Evolutionary conservation across 495 filamentous ascomycete genomes (phyloP), one percentile per base, ranked within the genome.

Genomic region (Penicillium manginii): DNA sequence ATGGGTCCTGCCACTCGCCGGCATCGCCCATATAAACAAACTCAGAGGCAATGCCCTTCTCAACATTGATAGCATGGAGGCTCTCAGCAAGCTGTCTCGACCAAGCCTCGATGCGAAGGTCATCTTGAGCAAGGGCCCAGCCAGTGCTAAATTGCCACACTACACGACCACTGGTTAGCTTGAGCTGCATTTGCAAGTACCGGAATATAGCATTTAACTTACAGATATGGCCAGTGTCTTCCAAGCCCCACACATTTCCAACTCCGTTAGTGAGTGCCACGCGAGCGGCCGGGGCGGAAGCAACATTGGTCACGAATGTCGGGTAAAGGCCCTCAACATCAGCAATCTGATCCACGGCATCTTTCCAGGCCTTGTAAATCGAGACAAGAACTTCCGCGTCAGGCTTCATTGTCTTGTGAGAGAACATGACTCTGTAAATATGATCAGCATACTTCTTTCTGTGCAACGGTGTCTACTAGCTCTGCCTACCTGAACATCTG

Each of bases 231-330:
- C 63, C 60, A 50, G 70, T 62, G 11, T 50, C 60, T 19, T 58
- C 54, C 1, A 70, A 55, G 37, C 76, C 77, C 75, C 75, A 78
- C 42, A 83, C 60, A 50, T 80, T 69, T 26, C 78, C 78, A 33
- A 73, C 39, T 4, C 63, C 58, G 23, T 68, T 73, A 23, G 52
- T 63, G 40, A 57, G 55, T 17, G 52, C 65, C 2, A 67, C 65
- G 0, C 61, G 53, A 0, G 48, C 50, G 6, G 67, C 60, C 8
- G 46, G 18, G 1, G 65, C 42, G 26, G 67, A 50, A 17, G 52
- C 45, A 4, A 65, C 37, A 22, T 73, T 73, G 12, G 55, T 52
- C 2, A 73, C 70, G 23, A 73, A 68, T 9, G 67, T 73, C 1
- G 70, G 70, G 26, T 61, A 59, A 8, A 73, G 60, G 4, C 70